Evolutionary conservation across 768 basidiomycete species (phyloP).

Genomic region (Trametopsis cervina): DNA sequence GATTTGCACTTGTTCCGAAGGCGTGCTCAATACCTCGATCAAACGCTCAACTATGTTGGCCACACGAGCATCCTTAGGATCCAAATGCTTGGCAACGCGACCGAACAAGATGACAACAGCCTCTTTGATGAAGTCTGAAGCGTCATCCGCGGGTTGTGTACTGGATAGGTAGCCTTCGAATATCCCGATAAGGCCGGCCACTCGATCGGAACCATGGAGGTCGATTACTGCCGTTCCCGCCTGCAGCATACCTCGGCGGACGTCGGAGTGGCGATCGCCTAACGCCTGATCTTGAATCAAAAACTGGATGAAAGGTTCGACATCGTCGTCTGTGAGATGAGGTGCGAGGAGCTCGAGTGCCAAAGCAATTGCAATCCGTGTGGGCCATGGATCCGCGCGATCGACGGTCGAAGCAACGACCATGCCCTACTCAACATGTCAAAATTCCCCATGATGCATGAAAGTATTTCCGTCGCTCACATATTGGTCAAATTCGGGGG

Average conservation of each 20-base stretch:
- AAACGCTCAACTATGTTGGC: conserved; percentile 78
- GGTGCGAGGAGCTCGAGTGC: conserved; percentile 65
- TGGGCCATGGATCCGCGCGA: conserved; percentile 82
- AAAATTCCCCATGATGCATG: neutral
- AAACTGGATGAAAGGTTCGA: conserved; percentile 76
- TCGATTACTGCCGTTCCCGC: conserved; percentile 83
- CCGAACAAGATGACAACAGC: conserved; percentile 94
- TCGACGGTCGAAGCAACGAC: conserved; percentile 83
- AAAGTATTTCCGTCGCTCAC: conserved; percentile 36
- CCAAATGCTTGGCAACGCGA: conserved; percentile 83
- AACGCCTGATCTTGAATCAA: conserved; percentile 81
- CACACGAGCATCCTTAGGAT: conserved; percentile 68
- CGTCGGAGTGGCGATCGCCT: conserved; percentile 76
- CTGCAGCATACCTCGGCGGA: conserved; percentile 81
- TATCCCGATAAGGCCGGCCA: conserved; percentile 68
- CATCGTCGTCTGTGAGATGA: conserved; percentile 50
- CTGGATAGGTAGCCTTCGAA: conserved; percentile 73
- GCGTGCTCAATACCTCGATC: conserved; percentile 86
- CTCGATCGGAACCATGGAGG: conserved; percentile 62
- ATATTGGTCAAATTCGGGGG: conserved; percentile 91
- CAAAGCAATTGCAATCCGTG: conserved; percentile 66
- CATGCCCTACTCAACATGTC: conserved; percentile 63
- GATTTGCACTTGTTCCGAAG: conserved; percentile 92
- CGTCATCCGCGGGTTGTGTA: conserved; percentile 48
- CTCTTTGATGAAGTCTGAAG: conserved; percentile 86